Evolutionary conservation across 139 green algal genomes (phyloP).

Genomic region (Volvox reticuliferus): DNA sequence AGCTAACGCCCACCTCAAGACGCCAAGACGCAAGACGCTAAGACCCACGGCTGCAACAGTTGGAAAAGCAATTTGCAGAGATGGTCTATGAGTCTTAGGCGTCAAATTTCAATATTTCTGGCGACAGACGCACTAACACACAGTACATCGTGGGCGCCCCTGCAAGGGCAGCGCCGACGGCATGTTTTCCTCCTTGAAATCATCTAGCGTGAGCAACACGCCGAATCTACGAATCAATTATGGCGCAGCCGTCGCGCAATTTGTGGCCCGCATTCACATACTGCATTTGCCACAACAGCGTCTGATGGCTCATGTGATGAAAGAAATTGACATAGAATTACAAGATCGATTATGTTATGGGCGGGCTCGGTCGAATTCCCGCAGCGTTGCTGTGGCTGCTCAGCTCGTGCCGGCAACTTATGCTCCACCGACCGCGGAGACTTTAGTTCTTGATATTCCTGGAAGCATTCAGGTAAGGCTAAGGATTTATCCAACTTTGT

Average conservation of each 20-base stretch:
- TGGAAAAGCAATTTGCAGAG: too few species aligned
- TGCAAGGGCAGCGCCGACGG: neutral
- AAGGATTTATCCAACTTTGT: too few species aligned
- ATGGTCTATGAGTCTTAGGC: too few species aligned
- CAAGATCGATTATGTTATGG: neutral
- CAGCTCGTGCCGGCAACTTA: constrained; percentile 13
- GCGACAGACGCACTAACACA: neutral
- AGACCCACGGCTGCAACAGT: too few species aligned
- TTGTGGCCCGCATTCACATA: neutral
- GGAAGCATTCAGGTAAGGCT: constrained; percentile 11
- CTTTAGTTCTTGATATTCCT: neutral
- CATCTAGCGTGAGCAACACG: neutral
- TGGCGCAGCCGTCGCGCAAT: neutral
- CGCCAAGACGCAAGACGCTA: too few species aligned
- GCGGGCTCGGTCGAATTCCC: neutral
- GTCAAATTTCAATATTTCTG: too few species aligned
- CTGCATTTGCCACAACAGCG: neutral
- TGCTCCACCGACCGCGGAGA: constrained; percentile 1
- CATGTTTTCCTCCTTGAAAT: neutral
- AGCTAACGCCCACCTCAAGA: too few species aligned
- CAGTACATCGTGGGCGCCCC: neutral
- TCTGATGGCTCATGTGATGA: neutral
- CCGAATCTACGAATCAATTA: neutral
- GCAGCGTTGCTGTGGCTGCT: neutral
- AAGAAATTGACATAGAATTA: neutral